Conservation (phyloP, 139 green algal genomes). For the Pycnococcus provasolii region DNA sequence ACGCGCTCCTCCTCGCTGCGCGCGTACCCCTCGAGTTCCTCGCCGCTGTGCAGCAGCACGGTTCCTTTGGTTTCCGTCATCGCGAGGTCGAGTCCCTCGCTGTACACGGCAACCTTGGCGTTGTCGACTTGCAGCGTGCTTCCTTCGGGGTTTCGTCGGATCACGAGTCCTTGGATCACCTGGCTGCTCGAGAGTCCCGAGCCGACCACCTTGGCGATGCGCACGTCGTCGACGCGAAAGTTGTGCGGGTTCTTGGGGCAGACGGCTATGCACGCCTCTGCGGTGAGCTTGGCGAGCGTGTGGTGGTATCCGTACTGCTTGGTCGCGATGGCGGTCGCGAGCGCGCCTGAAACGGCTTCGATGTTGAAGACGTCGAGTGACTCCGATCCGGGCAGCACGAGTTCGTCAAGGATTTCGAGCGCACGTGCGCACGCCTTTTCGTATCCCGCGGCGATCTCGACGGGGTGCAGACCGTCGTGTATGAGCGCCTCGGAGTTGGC, state of each 20-base stretch:
- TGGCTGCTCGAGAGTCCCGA: slow-evolving; percentile 42
- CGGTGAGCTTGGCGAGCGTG: slow-evolving; percentile 72
- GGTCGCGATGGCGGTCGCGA: slow-evolving; percentile 65
- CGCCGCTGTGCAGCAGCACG: slow-evolving; percentile 82
- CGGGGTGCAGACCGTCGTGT: slow-evolving; percentile 76
- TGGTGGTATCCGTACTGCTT: slow-evolving; percentile 88
- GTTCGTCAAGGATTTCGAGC: slow-evolving; percentile 66
- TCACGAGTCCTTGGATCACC: slow-evolving; percentile 78
- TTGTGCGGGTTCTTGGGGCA: slow-evolving; percentile 82
- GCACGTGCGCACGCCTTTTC: slow-evolving; percentile 57
- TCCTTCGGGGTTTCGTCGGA: slow-evolving; percentile 77
- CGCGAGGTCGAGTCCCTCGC: slow-evolving; percentile 64
- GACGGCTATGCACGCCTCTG: slow-evolving; percentile 87
- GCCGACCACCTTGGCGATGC: slow-evolving; percentile 86
- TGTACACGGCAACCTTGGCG: slow-evolving; percentile 62
- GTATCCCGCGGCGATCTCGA: slow-evolving; percentile 92
- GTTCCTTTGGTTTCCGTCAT: slow-evolving; percentile 87
- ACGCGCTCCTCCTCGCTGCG: slow-evolving; percentile 76
- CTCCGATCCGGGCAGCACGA: slow-evolving; percentile 65
- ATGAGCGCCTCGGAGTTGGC: slow-evolving; percentile 75
- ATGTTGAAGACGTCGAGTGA: slow-evolving; percentile 70
- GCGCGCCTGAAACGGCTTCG: slow-evolving; percentile 50
- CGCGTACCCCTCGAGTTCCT: slow-evolving; percentile 86
- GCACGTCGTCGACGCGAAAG: slow-evolving; percentile 99
- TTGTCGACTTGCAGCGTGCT: slow-evolving; percentile 61